Evolutionary conservation across 2,329 filamentous ascomycete species (phyloP), one percentile per base, ranked within the genome.

Genomic region (Thielaviopsis ethacetica): DNA sequence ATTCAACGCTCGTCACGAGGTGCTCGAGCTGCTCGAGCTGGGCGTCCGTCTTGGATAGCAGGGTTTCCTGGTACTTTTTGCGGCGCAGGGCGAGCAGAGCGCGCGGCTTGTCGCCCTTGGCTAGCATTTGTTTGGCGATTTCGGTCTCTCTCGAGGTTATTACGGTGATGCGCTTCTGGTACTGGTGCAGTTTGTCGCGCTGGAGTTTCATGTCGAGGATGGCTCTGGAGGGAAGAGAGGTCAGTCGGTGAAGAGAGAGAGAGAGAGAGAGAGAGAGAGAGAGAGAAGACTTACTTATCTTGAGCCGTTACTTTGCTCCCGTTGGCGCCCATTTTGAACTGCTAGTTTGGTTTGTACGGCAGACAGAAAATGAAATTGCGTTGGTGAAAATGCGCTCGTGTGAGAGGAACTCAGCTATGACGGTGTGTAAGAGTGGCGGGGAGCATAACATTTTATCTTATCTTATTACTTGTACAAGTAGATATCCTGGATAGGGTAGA

Each of bases 171-270:
- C 88, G 86, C 67, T 86, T 86, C 72, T 96, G 91, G 75, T 97
- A 97, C 71, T 95, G 90, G 68, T 94, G 91, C 3, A 98, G 84
- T 71, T 90, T 94, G 77, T 98, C 93, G 71, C 93, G 91, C 75
- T 97, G 91, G 72, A 83, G 89, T 76, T 97, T 97, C 75, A 97
- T 86, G 73, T 97, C 91, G 67, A 97, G 85, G 72, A 97, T 96
- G 62, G 91, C 91, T 75, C 91, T 96, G 69, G 47, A 21, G 51
- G 34, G 12, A 22, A 53, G 22, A 27, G 53, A 19, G 5, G 55
- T 53, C 27, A 56, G 54, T 44, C 30, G 38, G 34, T 49, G 51
- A 52, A 27, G 21, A 38, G 24, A 51, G 5, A 27, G 17, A 15
- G 52, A 56, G 15, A 59, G 51, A 38, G 47, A 59, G 51, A 50